Base-by-base conservation (phyloP, 768 basidiomycete species). In the Auriculariales sp. region DNA sequence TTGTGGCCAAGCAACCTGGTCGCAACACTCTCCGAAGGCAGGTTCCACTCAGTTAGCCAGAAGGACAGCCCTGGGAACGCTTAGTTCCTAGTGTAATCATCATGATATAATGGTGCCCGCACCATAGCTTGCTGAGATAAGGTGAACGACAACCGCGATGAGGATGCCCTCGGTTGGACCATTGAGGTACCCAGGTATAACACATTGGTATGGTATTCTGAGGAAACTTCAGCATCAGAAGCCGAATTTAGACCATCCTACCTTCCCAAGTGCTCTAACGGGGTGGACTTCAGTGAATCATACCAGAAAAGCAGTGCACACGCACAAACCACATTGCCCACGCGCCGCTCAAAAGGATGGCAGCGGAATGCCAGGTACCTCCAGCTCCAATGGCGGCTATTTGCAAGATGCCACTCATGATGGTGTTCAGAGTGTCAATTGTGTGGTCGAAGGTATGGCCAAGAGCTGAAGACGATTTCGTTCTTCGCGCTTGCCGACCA, bases 361-460 rank as follows among this genome's bases (percentile, higher is more conserved):
- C 35, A 6, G 48, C 34, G 12, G 36, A 29, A 12, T 22, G 22
- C 11, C 17, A 28, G 12, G 51, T 48, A 27, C 33, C 28, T 3
- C 53, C 53, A 6, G 52, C 34, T 31, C 53, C 39, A 6, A 54
- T 10, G 22, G 35, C 52, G 12, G 51, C 51, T 11, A 17, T 47
- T 27, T 42, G 46, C 19, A 54, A 30, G 12, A 54, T 33, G 22
- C 51, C 53, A 11, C 51, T 42, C 10, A 54, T 29, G 10, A 30
- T 33, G 11, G 28, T 44, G 24, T 54, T 54, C 12, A 54, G 48
- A 28, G 51, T 54, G 31, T 54, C 53, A 14, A 54, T 54, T 11
- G 53, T 54, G 30, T 54, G 53, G 35, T 54, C 53, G 27, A 54
- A 54, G 15, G 51, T 51, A 46, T 54, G 53, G 10, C 53, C 53